phyloP scores from a whole-genome alignment of 2,329 filamentous ascomycete genomes.

The Sphaerulina vaccinii region DNA sequence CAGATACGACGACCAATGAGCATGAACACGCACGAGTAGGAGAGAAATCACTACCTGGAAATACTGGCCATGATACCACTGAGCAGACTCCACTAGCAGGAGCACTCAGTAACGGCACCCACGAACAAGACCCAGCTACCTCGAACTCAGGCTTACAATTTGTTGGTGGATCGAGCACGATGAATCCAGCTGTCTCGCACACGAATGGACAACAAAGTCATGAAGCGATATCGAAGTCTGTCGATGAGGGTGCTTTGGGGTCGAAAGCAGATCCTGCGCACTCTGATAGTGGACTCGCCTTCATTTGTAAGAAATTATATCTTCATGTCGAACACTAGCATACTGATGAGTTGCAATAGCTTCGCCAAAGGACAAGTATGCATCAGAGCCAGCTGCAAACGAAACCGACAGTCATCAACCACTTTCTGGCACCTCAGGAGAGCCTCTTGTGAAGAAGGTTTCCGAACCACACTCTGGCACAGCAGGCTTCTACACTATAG shows the following conservation, averaged over 20 bases:
- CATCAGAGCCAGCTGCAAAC: neutral
- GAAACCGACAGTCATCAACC: too few relatives aligned
- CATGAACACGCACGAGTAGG: constrained; percentile 1
- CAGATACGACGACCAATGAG: neutral
- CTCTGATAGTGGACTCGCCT: constrained; percentile 2
- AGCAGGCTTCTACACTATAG: constrained; percentile 2
- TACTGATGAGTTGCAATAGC: neutral
- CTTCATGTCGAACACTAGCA: neutral
- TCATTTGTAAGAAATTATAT: constrained; percentile 2
- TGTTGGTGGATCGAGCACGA: neutral
- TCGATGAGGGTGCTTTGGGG: neutral
- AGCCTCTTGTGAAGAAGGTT: neutral
- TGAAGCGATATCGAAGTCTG: constrained; percentile 3
- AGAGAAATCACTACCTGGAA: constrained; percentile 3
- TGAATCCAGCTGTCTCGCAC: neutral
- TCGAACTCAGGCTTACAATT: constrained; percentile 5
- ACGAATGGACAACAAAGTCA: neutral
- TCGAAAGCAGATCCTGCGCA: constrained; percentile 2
- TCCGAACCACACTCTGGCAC: constrained; percentile 2
- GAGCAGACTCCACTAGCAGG: neutral
- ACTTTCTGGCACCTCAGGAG: neutral
- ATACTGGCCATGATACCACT: constrained; percentile 3
- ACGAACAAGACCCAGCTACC: neutral
- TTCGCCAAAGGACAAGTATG: neutral
- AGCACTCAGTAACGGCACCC: neutral